Evolutionary conservation across 179 eudicot genomes (phyloP).

Genomic region (Gypsophila paniculata): DNA sequence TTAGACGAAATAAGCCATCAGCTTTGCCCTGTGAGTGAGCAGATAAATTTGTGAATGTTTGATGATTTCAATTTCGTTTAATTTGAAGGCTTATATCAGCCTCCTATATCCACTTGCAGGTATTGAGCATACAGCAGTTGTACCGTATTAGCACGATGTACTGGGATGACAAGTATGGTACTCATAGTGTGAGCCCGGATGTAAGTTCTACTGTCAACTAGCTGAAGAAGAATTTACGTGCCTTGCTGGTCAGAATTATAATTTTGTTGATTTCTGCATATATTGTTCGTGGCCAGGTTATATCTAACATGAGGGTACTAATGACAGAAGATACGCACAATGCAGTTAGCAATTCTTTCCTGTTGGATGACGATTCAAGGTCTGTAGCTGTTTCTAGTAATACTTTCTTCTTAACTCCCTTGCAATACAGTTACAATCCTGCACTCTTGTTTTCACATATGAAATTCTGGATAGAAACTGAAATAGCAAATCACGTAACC

Average conservation of each 20-base stretch:
- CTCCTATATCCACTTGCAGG: conserved; percentile 36
- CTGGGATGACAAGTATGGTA: conserved; percentile 98
- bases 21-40: conserved; percentile 77
- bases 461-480: not conserved
- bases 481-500: not conserved
- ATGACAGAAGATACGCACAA: conserved; percentile 79
- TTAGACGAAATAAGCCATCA: conserved; percentile 76
- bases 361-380: conserved; percentile 91
- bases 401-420: not conserved
- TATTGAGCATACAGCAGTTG: conserved; percentile 85
- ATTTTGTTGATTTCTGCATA: not conserved
- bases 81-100: conserved; percentile 20
- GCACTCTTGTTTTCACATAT: not conserved
- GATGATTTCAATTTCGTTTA: not conserved
- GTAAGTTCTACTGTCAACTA: conserved; percentile 40
- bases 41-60: conserved; percentile 3
- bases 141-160: conserved; percentile 95
- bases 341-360: conserved; percentile 75
- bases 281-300: conserved; percentile 47
- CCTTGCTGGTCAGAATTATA: not conserved
- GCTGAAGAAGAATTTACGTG: not conserved
- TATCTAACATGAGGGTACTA: conserved; percentile 77
- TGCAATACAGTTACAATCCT: not conserved
- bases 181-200: conserved; percentile 80
- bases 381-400: conserved; percentile 23